A percentile compares a stretch with the other conserved stretches of the same genome.
Evolutionary conservation across 2,329 filamentous ascomycete species (phyloP).

Genomic region (Periconia sp.): DNA sequence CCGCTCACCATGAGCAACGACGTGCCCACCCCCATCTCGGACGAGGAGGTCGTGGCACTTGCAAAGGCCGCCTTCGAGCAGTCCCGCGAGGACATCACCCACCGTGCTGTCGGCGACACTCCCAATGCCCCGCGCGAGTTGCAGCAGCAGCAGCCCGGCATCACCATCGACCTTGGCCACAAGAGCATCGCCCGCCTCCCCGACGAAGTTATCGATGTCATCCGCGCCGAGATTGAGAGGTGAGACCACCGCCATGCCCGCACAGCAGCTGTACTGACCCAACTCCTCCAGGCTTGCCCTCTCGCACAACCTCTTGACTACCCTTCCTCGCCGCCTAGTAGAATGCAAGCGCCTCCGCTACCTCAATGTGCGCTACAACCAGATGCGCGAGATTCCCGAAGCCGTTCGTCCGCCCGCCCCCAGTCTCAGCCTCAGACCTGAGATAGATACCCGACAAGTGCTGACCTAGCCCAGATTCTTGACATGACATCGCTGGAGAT

Average conservation of each 20-base stretch:
- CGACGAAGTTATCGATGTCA: constrained; percentile 76
- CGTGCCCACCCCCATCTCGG: constrained; percentile 56
- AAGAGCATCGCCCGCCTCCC: constrained; percentile 74
- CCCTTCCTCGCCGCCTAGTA: constrained; percentile 73
- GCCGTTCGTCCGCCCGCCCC: constrained; percentile 56
- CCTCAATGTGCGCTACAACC: constrained; percentile 79
- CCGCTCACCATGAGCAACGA: constrained; percentile 46
- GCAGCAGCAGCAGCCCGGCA: constrained; percentile 66
- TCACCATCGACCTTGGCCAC: constrained; percentile 79
- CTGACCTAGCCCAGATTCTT: constrained; percentile 69
- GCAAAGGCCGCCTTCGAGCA: constrained; percentile 71
- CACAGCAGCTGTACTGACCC: constrained; percentile 27
- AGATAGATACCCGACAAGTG: no score
- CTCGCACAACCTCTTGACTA: constrained; percentile 77
- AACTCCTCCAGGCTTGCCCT: constrained; percentile 70
- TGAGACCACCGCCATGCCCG: constrained; percentile 41
- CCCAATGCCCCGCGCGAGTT: constrained; percentile 64
- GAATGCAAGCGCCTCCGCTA: constrained; percentile 81
- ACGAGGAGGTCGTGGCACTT: constrained; percentile 69
- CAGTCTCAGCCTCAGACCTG: background rate
- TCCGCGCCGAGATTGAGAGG: constrained; percentile 76
- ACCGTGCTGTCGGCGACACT: constrained; percentile 58
- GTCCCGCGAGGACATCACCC: constrained; percentile 69
- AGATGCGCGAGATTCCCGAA: constrained; percentile 70
- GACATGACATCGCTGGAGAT: constrained; percentile 88